Base-by-base conservation (phyloP, 805 yeast genomes). In the Komagataella phaffii region DNA sequence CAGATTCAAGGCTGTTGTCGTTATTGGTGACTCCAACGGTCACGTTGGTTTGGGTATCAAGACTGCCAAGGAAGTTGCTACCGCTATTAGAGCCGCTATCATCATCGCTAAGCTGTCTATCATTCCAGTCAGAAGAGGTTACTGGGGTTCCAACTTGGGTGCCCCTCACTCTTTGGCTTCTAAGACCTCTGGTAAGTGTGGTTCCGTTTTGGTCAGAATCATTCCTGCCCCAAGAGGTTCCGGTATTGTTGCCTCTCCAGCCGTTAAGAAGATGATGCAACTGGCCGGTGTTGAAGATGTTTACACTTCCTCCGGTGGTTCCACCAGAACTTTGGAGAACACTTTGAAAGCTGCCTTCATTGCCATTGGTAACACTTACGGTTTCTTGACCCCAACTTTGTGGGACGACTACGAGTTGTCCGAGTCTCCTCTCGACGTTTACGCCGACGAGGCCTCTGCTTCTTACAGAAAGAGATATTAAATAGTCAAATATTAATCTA, bases 191-290 rank as follows among this genome's bases (percentile, higher is more conserved):
- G 99, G 99, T 81, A 93, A 91, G 89, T 93, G 98, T 82, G 99
- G 99, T 85, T 91, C 98, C 76, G 98, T 93, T 71, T 74, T 85
- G 60, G 96, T 91, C 64, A 89, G 99, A 84, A 84, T 93, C 73
- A 90, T 93, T 72, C 99, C 99, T 77, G 99, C 99, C 64, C 98
- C 99, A 84, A 93, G 99, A 84, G 99, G 99, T 91, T 89, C 96
- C 75, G 98, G 97, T 86, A 88, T 93, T 72, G 96, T 93, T 67
- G 99, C 99, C 71, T 93, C 99, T 66, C 98, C 99, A 74, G 96
- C 96, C 64, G 98, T 93, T 74, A 91, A 90, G 87, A 89, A 89
- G 80, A 84, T 93, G 77, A 80, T 93, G 80, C 96, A 91, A 81
- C 87, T 93, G 74, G 99, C 97, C 71, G 99, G 99, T 88, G 84